A percentile compares a stretch with the other conserved stretches of the same genome.
Conservation (phyloP, 2,329 filamentous ascomycete species). For the Chaetomium sp. region DNA sequence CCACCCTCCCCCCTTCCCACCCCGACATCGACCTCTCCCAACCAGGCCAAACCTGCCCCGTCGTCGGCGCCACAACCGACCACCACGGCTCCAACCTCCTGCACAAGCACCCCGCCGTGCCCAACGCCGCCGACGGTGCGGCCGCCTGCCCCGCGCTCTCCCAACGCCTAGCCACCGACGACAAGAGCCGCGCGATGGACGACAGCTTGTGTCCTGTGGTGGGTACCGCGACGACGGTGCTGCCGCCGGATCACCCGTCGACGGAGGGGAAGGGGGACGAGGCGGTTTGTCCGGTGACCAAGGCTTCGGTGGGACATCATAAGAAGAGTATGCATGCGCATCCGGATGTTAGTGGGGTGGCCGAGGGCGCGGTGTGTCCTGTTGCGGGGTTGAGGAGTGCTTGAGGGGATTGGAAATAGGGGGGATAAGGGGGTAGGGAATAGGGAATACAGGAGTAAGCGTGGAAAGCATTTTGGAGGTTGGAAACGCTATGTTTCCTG, state of each 20-base stretch:
- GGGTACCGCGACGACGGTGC: slow-evolving; percentile 36
- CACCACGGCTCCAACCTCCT: slow-evolving; percentile 32
- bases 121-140: slow-evolving; percentile 30
- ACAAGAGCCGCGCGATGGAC: slow-evolving; percentile 36
- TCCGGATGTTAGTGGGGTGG: slow-evolving; percentile 28
- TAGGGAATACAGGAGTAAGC: neutral
- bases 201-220: slow-evolving; percentile 38
- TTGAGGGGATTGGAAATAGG: neutral
- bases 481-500: too few relatives aligned
- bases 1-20: slow-evolving; percentile 34
- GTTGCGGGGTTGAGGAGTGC: slow-evolving; percentile 31
- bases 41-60: slow-evolving; percentile 35
- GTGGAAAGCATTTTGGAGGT: too few relatives aligned
- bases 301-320: slow-evolving; percentile 37
- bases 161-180: slow-evolving; percentile 29
- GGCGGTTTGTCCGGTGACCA: slow-evolving; percentile 37
- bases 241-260: slow-evolving; percentile 35
- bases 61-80: slow-evolving; percentile 38
- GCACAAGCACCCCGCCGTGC: slow-evolving; percentile 34
- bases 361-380: slow-evolving; percentile 32
- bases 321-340: slow-evolving; percentile 35
- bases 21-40: slow-evolving; percentile 35
- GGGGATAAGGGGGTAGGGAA: neutral
- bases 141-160: slow-evolving; percentile 33
- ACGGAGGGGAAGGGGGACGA: slow-evolving; percentile 28